Percentiles rank a stretch among this genome's conserved stretches.
phyloP scores from a whole-genome alignment of 805 yeast genomes.

The Yamadazyma laniorum region DNA sequence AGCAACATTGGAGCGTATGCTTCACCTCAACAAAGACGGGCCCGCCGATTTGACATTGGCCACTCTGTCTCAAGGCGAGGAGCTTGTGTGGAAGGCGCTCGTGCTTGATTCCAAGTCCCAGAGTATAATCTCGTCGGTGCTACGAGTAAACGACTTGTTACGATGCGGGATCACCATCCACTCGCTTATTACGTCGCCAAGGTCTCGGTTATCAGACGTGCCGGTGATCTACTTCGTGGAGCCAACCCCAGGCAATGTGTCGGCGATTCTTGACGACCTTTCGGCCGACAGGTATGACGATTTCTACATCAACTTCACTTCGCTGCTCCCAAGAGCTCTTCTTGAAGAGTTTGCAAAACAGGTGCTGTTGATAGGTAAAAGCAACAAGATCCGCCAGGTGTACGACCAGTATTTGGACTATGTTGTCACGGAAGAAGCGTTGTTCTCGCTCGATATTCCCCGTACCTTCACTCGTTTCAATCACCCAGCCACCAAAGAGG shows the following conservation, averaged over 20 bases:
- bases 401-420: conserved; percentile 93
- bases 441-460: conserved; percentile 74
- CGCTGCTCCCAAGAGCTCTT: conserved; percentile 70
- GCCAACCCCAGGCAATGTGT: conserved; percentile 78
- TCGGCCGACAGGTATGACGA: conserved; percentile 72
- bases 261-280: conserved; percentile 68
- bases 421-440: conserved; percentile 87
- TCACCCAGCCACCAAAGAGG: conserved; percentile 71
- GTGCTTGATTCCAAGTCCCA: conserved; percentile 80
- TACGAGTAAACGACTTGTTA: conserved; percentile 86
- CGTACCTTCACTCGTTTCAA: conserved; percentile 68
- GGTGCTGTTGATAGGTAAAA: conserved; percentile 69
- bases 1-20: conserved; percentile 67
- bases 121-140: conserved; percentile 83
- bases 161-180: conserved; percentile 92
- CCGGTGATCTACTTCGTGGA: conserved; percentile 91
- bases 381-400: conserved; percentile 77
- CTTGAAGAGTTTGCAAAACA: conserved; percentile 86
- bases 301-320: conserved; percentile 82
- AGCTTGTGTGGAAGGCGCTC: conserved; percentile 86
- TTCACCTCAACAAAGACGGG: conserved; percentile 70
- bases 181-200: conserved; percentile 61
- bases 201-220: conserved; percentile 90
- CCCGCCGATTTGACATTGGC: conserved; percentile 54
- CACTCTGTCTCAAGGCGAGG: conserved; percentile 48